A percentile compares a stretch with the other conserved stretches of the same genome.
phyloP scores from a whole-genome alignment of 768 basidiomycete genomes.

The Rubroboletus satanas region DNA sequence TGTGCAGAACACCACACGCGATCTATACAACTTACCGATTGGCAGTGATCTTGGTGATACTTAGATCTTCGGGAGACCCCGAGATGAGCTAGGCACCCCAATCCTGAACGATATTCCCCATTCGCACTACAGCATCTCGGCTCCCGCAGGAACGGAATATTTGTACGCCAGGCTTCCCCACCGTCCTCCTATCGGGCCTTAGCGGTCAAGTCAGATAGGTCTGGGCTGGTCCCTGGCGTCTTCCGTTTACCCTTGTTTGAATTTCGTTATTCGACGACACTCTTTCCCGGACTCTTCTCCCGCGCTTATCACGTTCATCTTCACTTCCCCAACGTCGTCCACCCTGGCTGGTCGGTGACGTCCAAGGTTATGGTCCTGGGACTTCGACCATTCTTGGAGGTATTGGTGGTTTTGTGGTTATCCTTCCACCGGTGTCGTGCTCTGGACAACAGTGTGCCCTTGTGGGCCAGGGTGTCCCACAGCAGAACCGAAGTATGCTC shows the following conservation, averaged over 20 bases:
- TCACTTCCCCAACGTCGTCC: neutral
- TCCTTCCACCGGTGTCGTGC: slow-evolving; percentile 2
- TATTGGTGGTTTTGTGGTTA: slow-evolving; percentile 1
- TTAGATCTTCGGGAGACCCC: neutral
- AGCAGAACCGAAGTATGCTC: slow-evolving; percentile 4
- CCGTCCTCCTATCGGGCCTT: neutral
- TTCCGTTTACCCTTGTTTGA: neutral
- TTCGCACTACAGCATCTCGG: neutral
- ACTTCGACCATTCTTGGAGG: slow-evolving; percentile 1
- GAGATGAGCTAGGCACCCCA: neutral
- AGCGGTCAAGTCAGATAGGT: neutral
- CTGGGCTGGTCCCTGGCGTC: slow-evolving; percentile 15
- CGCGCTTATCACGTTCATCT: neutral
- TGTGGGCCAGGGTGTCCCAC: neutral
- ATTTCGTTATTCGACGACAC: neutral
- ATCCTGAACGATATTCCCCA: neutral
- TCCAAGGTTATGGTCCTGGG: slow-evolving; percentile 10
- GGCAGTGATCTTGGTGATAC: slow-evolving; percentile 12
- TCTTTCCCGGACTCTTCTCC: neutral
- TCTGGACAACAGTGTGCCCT: neutral
- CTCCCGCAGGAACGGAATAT: neutral
- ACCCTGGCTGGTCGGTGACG: slow-evolving; percentile 1
- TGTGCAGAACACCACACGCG: neutral
- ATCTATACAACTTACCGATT: neutral
- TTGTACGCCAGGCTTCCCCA: neutral